A percentile compares a stretch with the other conserved stretches of the same genome.
Conservation (phyloP, 257 asterid genomes). For the Mentha longifolia region DNA sequence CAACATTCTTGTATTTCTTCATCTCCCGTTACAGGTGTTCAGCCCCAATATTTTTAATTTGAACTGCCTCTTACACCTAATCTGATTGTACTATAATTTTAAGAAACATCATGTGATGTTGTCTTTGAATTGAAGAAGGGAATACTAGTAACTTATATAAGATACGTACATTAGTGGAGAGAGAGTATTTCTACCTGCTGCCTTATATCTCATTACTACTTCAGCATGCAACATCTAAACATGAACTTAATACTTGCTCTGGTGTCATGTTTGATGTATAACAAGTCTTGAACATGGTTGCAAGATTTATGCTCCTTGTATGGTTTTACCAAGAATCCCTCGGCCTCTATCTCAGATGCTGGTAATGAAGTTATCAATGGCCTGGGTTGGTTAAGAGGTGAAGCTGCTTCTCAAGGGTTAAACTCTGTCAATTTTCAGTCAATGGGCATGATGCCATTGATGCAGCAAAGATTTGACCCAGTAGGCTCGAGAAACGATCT, state of each 20-base stretch:
- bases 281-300: neutral
- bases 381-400: constrained; percentile 83
- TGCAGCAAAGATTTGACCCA: constrained; percentile 83
- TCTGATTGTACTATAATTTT: neutral
- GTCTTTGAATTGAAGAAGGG: neutral
- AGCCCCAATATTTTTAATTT: too few relatives aligned
- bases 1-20: neutral
- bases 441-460: constrained; percentile 71
- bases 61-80: neutral
- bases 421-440: constrained; percentile 67
- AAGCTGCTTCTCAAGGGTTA: constrained; percentile 68
- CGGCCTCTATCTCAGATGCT: constrained; percentile 68
- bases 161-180: too few relatives aligned
- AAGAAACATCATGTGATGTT: neutral
- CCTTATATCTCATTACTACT: neutral
- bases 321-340: too few relatives aligned
- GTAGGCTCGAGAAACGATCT: constrained; percentile 60
- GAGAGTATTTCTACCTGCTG: too few relatives aligned
- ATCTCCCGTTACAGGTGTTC: neutral
- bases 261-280: neutral
- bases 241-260: neutral
- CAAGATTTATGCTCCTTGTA: neutral
- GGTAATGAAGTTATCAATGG: constrained; percentile 67
- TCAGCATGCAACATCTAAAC: neutral
- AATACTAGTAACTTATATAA: neutral